Conservation (phyloP, 495 filamentous ascomycete species). For the Mytilinidion resinicola region DNA sequence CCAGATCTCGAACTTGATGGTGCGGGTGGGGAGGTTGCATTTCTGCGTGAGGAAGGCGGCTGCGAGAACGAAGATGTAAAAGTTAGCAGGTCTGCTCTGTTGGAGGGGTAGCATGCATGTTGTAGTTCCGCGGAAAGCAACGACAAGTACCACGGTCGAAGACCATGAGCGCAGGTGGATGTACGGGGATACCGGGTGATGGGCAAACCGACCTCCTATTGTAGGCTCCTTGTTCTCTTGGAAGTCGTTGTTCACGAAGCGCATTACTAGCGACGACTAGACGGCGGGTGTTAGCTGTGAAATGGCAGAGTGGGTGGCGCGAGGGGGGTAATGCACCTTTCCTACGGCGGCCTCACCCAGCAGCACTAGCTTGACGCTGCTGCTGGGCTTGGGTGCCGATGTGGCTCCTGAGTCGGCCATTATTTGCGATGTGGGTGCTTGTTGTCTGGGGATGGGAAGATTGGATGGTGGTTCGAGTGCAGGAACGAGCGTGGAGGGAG, state of each 20-base stretch:
- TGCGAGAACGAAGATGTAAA: conserved; percentile 32
- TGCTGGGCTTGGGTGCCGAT: conserved; percentile 84
- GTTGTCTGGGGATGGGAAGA: not conserved
- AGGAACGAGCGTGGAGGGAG: not conserved
- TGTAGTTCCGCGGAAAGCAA: not conserved
- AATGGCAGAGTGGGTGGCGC: not conserved
- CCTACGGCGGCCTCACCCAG: conserved; percentile 95
- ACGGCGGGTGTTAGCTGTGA: conserved; percentile 18
- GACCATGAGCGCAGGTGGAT: not conserved
- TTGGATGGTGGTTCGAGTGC: not conserved
- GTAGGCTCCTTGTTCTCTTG: conserved; percentile 99
- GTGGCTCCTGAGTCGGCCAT: conserved; percentile 42
- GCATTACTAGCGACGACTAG: conserved; percentile 93
- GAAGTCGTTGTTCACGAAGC: conserved; percentile 99
- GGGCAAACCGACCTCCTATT: conserved; percentile 73
- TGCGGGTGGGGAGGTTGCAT: conserved; percentile 89
- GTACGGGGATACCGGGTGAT: conserved; percentile 1
- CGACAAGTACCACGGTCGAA: not conserved
- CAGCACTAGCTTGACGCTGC: conserved; percentile 97
- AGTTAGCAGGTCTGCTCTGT: not conserved
- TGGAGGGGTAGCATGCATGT: not conserved
- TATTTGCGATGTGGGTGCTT: not conserved
- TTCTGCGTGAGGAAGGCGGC: conserved; percentile 98
- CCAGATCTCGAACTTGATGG: conserved; percentile 99
- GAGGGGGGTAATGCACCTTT: conserved; percentile 59